Evolutionary conservation across 2,329 filamentous ascomycete genomes (phyloP).

Genomic region (Graphiopsis chlorocephala): DNA sequence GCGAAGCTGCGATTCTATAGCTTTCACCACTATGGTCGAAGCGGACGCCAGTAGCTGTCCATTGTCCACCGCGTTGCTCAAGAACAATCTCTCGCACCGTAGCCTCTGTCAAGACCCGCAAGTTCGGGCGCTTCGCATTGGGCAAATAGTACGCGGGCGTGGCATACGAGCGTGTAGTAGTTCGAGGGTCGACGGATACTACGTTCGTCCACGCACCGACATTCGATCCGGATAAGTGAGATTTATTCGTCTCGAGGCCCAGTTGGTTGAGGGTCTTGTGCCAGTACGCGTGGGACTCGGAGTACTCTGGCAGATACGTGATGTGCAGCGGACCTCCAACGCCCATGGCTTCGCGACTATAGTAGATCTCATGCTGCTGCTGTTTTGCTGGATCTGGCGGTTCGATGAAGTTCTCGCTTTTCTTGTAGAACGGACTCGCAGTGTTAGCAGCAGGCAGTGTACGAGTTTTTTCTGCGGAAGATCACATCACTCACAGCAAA

Average conservation of each 20-base stretch:
- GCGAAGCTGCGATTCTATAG: slow-evolving; percentile 30
- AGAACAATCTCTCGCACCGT: neutral
- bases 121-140: neutral
- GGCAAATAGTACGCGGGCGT: neutral
- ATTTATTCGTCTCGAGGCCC: neutral
- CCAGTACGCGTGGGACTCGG: neutral
- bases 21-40: neutral
- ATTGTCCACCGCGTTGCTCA: neutral
- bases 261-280: neutral
- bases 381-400: neutral
- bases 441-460: too few species aligned
- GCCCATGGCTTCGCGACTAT: neutral
- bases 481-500: slow-evolving; percentile 29
- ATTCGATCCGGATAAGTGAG: slow-evolving; percentile 49
- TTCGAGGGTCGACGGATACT: slow-evolving; percentile 47
- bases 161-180: slow-evolving; percentile 49
- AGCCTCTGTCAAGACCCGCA: neutral
- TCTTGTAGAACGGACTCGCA: slow-evolving; percentile 28
- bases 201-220: slow-evolving; percentile 50
- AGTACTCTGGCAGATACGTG: neutral
- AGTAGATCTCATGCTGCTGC: slow-evolving; percentile 31
- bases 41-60: neutral
- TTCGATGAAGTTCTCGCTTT: slow-evolving; percentile 23
- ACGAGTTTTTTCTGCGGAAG: too few species aligned
- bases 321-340: neutral